These are phyloP conservation scores for Clavariopsis aquatica DNA, from an alignment of 495 filamentous ascomycete genomes.

Conservation along the genomic window DNA sequence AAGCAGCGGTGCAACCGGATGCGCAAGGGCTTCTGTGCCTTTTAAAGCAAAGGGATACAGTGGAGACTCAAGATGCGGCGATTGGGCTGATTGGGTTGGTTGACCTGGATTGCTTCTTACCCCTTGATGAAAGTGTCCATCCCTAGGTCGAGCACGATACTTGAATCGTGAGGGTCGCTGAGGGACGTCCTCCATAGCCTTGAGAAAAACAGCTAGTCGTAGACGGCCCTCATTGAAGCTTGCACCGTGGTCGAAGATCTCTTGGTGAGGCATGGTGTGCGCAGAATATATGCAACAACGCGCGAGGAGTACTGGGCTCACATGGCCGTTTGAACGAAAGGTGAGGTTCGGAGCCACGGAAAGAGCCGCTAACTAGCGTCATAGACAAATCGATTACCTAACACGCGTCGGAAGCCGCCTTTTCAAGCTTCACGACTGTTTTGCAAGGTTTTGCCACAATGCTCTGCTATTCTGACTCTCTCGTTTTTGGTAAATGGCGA, in stretches of 20 bases:
- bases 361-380: constrained; percentile 4
- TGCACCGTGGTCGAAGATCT: no score
- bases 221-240: constrained; percentile 21
- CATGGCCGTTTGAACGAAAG: neutral
- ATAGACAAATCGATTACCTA: neutral
- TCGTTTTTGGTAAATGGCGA: constrained; percentile 11
- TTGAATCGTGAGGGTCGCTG: constrained; percentile 18
- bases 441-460: neutral
- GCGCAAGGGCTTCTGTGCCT: neutral
- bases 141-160: neutral
- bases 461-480: neutral
- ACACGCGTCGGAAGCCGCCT: neutral
- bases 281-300: no score
- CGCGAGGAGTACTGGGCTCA: no score
- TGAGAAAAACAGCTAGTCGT: constrained; percentile 19
- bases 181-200: constrained; percentile 11
- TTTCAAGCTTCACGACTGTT: neutral
- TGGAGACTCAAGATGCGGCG: neutral
- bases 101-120: neutral
- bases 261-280: constrained; percentile 12
- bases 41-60: no score
- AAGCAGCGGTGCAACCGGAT: neutral
- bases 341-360: constrained; percentile 6
- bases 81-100: neutral
- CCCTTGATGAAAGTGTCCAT: neutral